These are phyloP conservation scores for Cercis canadensis DNA, from an alignment of 306 rosid species.

Conservation along the genomic window DNA sequence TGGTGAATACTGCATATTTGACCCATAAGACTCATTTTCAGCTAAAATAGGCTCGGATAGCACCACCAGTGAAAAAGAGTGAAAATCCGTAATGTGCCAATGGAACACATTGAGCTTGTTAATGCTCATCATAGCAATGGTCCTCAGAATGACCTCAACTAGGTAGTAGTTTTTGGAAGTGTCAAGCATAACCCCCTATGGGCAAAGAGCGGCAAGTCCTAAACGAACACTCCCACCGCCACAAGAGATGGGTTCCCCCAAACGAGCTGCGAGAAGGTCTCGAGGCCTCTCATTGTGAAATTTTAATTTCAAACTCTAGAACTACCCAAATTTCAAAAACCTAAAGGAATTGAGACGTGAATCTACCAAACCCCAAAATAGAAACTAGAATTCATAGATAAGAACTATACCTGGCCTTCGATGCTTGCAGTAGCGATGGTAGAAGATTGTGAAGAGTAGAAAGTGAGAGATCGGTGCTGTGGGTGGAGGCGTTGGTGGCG, in stretches of 20 bases:
- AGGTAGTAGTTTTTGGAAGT: conserved; percentile 81
- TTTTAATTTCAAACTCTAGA: too few relatives aligned
- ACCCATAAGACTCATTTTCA: conserved; percentile 72
- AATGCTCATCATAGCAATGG: conserved; percentile 69
- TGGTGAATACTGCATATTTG: conserved; percentile 66
- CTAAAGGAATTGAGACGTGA: too few relatives aligned
- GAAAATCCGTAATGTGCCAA: conserved; percentile 90
- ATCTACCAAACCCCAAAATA: too few relatives aligned
- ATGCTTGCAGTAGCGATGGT: too few relatives aligned
- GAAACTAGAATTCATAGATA: too few relatives aligned
- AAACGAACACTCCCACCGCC: conserved; percentile 52
- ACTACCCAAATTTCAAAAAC: too few relatives aligned
- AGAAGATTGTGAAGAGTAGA: too few relatives aligned
- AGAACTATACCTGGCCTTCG: too few relatives aligned
- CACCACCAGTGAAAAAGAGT: conserved; percentile 74
- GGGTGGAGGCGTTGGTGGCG: too few relatives aligned
- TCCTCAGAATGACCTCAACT: conserved; percentile 65
- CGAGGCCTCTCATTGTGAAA: conserved; percentile 85
- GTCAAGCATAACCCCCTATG: conserved; percentile 73
- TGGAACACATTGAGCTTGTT: conserved; percentile 88
- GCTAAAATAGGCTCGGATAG: conserved; percentile 81
- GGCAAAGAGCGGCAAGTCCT: conserved; percentile 60
- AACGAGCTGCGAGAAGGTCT: conserved; percentile 78
- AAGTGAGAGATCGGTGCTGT: too few relatives aligned
- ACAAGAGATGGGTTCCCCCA: conserved; percentile 65